phyloP scores from a whole-genome alignment of 768 basidiomycete species.

The Agaricus sinodeliciosus region DNA sequence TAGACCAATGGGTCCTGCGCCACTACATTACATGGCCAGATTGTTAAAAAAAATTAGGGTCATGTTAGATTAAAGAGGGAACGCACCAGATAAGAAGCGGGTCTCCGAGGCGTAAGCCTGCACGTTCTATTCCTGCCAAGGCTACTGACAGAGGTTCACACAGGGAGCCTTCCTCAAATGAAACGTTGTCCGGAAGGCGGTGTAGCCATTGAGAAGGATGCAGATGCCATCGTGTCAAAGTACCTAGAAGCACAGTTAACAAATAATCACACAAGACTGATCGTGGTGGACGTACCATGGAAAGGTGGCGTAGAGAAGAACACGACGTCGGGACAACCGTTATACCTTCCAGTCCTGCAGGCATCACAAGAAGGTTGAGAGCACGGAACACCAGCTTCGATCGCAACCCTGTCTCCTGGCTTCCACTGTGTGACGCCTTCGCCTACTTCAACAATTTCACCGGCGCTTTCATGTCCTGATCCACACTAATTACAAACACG shows the following conservation, averaged over 20 bases:
- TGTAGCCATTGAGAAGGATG: slow-evolving; percentile 67
- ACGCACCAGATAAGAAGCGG: slow-evolving; percentile 52
- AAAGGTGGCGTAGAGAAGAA: slow-evolving; percentile 70
- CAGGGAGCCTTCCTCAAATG: slow-evolving; percentile 62
- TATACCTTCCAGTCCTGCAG: slow-evolving; percentile 60
- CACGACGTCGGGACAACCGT: slow-evolving; percentile 52
- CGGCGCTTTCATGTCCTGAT: slow-evolving; percentile 66
- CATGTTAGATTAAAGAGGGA: background rate
- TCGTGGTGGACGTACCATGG: slow-evolving; percentile 35
- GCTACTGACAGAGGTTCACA: slow-evolving; percentile 66
- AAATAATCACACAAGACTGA: background rate
- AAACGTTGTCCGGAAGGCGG: slow-evolving; percentile 51
- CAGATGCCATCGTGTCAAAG: slow-evolving; percentile 58
- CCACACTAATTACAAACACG: slow-evolving; percentile 38
- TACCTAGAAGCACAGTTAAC: slow-evolving; percentile 29
- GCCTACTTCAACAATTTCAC: slow-evolving; percentile 57
- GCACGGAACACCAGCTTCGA: slow-evolving; percentile 66
- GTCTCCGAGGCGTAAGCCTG: slow-evolving; percentile 60
- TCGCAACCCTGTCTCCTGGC: slow-evolving; percentile 60
- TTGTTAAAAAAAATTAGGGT: background rate
- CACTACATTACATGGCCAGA: slow-evolving; percentile 26
- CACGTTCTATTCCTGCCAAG: slow-evolving; percentile 60
- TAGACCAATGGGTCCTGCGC: slow-evolving; percentile 64
- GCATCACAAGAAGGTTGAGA: slow-evolving; percentile 54
- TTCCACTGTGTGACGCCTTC: slow-evolving; percentile 65